These are phyloP conservation scores for Circinella minor DNA, from an alignment of 371 early-diverging fungal genomes.

Conservation along the genomic window DNA sequence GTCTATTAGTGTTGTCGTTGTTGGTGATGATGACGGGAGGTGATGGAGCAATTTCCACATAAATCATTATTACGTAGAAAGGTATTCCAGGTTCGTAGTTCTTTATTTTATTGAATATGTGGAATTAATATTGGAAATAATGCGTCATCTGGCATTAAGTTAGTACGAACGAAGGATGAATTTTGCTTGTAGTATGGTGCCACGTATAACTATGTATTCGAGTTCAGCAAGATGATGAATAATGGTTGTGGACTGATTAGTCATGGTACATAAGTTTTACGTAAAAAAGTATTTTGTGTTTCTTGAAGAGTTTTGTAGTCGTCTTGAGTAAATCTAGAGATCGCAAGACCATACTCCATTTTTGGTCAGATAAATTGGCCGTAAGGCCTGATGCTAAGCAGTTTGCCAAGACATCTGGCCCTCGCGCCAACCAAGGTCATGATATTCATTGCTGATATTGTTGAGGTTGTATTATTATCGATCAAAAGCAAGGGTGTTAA, in stretches of 20 bases:
- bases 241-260: slow-evolving; percentile 16
- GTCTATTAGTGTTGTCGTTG: not conserved
- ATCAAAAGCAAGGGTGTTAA: not conserved
- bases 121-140: not conserved
- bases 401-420: not conserved
- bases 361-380: slow-evolving; percentile 19
- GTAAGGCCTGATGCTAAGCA: slow-evolving; percentile 9
- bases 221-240: slow-evolving; percentile 24
- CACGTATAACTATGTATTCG: slow-evolving; percentile 12
- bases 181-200: slow-evolving; percentile 9
- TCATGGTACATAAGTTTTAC: slow-evolving; percentile 18
- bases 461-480: not conserved
- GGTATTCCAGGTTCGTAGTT: not conserved
- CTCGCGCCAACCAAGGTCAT: slow-evolving; percentile 1
- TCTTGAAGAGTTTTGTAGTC: not conserved
- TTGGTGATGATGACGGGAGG: not conserved
- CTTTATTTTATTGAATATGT: not conserved
- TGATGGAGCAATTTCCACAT: not conserved
- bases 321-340: not conserved
- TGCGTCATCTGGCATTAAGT: not conserved
- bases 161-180: not conserved
- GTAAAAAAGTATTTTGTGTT: slow-evolving; percentile 18
- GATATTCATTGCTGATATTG: not conserved
- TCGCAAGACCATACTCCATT: slow-evolving; percentile 19
- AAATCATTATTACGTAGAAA: not conserved